These are phyloP conservation scores for Abortiporus biennis DNA, from an alignment of 1,284 basidiomycete genomes.

Conservation along the genomic window DNA sequence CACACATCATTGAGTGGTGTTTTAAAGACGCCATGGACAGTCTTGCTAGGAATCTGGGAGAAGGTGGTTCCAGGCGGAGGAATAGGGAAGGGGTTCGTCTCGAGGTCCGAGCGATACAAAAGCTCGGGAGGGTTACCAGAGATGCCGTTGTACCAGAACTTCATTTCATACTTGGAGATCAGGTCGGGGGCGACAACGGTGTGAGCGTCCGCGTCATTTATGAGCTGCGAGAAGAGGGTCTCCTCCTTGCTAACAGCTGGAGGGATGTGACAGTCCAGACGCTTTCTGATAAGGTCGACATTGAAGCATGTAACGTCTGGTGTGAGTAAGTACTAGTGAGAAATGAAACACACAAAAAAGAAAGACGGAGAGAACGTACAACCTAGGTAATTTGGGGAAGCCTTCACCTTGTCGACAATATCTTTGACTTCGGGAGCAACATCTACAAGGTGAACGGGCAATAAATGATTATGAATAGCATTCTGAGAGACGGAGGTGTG, in stretches of 20 bases:
- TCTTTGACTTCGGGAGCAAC: conserved; percentile 21
- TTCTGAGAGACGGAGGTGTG: conserved; percentile 24
- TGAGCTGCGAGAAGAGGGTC: conserved; percentile 16
- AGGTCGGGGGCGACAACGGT: conserved; percentile 19
- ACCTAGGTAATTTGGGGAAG: conserved; percentile 21
- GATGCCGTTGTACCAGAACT: conserved; percentile 27
- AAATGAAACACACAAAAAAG: conserved; percentile 12
- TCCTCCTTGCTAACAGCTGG: conserved; percentile 21
- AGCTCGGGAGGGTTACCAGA: conserved; percentile 29
- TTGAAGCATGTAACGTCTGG: conserved; percentile 26
- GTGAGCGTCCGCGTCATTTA: conserved; percentile 11
- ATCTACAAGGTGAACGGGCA: conserved; percentile 25
- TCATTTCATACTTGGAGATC: conserved; percentile 24
- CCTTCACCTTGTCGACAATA: conserved; percentile 22
- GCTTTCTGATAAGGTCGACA: conserved; percentile 22
- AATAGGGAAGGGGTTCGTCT: conserved; percentile 25
- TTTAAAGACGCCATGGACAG: conserved; percentile 30
- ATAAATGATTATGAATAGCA: no score
- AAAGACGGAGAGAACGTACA: conserved; percentile 23
- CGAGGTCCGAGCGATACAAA: conserved; percentile 29
- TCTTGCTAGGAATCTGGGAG: conserved; percentile 28
- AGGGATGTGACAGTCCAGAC: conserved; percentile 12
- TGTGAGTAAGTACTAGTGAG: conserved; percentile 16
- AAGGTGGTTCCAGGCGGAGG: conserved; percentile 19
- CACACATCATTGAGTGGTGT: conserved; percentile 25